Evolutionary conservation across 345 rosid species (phyloP), one percentile per base, ranked within the genome.

Genomic region (Physaria fendleri): DNA sequence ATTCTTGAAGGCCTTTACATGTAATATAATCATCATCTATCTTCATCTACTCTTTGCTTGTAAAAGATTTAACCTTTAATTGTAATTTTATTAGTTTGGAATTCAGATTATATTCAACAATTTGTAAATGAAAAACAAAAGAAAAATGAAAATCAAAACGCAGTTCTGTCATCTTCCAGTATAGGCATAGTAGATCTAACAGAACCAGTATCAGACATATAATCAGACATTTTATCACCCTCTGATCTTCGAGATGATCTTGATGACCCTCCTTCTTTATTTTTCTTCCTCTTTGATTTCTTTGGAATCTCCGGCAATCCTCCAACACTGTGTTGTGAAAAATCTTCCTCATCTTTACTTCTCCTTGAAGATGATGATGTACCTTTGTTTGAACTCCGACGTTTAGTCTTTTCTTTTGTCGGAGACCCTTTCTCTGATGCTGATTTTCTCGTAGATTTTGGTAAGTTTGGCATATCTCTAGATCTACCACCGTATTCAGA

Each of bases 341-440:
- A 8, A 15, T 46, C 21, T 15, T n/a, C n/a, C n/a, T 39, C 20
- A 3, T 48, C 51, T n/a, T 46, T 65, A 0, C 32, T 4, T 66
- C 6, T 56, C 27, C 57, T 56, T 8, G 70, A 46, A 4, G 56
- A 35, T 14, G n/a, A n/a, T n/a, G 63, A 45, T 0, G 64, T 47
- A 33, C 34, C 57, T 47, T 56, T 56, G 15, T 47, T 56, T 6
- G 58, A 66, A 46, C 57, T 9, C 14, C 64, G 9, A 17, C 57
- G 71, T 47, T 56, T 66, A 1, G 50, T 56, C 16, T 65, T 65
- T 6, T 66, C 59, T 46, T 48, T 66, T 0, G 71, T 66, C 0
- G 71, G 72, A 23, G 52, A 67, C 17, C 54, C 40, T 41, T 59
- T 67, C 37, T 67, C 65, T 0, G 65, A 67, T 5, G 59, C 18